phyloP scores from a whole-genome alignment of 202 grass and related monocot genomes.

The Hordeum pubiflorum region DNA sequence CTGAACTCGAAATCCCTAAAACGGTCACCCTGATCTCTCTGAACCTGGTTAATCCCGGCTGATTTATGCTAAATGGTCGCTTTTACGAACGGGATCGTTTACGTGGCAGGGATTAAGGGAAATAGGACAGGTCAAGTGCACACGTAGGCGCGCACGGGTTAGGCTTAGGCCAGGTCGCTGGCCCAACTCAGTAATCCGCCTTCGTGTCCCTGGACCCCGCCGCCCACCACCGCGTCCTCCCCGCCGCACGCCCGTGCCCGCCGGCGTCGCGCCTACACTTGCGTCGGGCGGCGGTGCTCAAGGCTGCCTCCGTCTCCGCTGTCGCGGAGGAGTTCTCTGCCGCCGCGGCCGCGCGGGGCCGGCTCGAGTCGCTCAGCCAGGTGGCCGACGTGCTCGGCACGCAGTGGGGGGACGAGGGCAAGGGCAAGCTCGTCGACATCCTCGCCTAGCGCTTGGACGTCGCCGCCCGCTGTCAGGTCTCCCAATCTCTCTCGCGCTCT shows the following conservation, averaged over 20 bases:
- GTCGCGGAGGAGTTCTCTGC: constrained; percentile 15
- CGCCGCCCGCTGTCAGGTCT: constrained; percentile 87
- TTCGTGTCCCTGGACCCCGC: constrained; percentile 16
- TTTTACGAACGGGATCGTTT: too few relatives aligned
- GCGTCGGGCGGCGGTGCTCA: background rate
- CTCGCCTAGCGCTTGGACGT: constrained; percentile 51
- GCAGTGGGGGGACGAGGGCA: constrained; percentile 77
- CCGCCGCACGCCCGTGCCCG: background rate
- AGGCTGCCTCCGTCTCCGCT: constrained; percentile 13
- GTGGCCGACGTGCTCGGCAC: constrained; percentile 66
- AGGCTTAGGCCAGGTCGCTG: too few relatives aligned
- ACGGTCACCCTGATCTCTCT: too few relatives aligned
- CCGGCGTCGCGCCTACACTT: background rate
- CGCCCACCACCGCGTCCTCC: background rate
- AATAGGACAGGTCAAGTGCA: too few relatives aligned
- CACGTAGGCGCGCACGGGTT: too few relatives aligned
- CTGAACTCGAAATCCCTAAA: too few relatives aligned
- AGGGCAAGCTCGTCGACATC: constrained; percentile 53
- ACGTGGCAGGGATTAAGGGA: too few relatives aligned
- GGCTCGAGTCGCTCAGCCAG: constrained; percentile 82
- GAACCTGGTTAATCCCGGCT: too few relatives aligned
- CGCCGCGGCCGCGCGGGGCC: constrained; percentile 34
- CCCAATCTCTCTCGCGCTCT: background rate
- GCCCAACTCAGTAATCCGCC: background rate
- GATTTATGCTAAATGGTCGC: too few relatives aligned